A percentile compares a stretch with the other conserved stretches of the same genome.
phyloP scores from a whole-genome alignment of 2,329 filamentous ascomycete genomes.

The Ilyonectria mors-panacis region DNA sequence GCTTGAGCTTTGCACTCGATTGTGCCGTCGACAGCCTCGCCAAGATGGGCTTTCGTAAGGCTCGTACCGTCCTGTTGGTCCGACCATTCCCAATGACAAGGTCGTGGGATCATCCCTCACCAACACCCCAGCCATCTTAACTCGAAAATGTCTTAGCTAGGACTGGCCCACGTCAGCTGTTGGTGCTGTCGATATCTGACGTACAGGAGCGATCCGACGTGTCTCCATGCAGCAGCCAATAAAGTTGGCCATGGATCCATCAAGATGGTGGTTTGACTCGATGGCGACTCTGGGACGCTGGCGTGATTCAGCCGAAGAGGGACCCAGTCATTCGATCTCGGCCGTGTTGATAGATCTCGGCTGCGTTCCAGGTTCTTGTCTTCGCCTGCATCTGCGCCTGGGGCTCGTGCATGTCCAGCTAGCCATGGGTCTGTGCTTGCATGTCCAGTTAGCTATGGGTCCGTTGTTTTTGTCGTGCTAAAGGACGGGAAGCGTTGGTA shows the following conservation, averaged over 20 bases:
- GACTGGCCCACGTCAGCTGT: slow-evolving; percentile 29
- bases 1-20: not conserved
- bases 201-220: slow-evolving; percentile 19
- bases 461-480: not conserved
- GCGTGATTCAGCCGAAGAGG: slow-evolving; percentile 9
- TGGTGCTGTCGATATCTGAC: slow-evolving; percentile 21
- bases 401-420: slow-evolving; percentile 3
- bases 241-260: not conserved
- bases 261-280: not conserved
- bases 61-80: not conserved
- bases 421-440: not conserved
- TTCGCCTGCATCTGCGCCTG: slow-evolving; percentile 2
- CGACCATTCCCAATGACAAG: not conserved
- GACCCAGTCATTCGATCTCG: slow-evolving; percentile 1
- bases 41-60: not conserved
- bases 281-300: slow-evolving; percentile 1
- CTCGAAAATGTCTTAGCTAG: slow-evolving; percentile 5
- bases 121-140: not conserved
- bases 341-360: slow-evolving; percentile 5
- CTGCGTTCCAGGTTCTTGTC: not conserved
- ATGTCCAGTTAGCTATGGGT: not conserved
- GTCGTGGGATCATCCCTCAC: not conserved
- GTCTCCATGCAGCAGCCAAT: slow-evolving; percentile 9
- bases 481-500: not conserved
- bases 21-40: not conserved